Conservation (phyloP, 495 filamentous ascomycete genomes). For the Xylaria bambusicola region DNA sequence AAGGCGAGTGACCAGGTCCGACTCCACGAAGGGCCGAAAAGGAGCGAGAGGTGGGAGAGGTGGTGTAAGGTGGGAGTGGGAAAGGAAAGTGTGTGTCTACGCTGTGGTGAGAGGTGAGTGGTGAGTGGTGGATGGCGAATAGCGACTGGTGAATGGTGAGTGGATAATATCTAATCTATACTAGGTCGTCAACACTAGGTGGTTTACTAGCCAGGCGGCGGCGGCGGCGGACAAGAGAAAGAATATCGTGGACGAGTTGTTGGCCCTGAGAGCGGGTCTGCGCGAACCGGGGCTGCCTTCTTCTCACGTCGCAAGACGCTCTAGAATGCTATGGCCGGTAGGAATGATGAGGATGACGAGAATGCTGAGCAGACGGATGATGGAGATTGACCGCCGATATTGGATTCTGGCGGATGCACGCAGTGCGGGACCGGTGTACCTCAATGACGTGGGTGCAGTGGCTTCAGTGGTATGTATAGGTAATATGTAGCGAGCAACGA, state of each 20-base stretch:
- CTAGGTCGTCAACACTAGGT: no score
- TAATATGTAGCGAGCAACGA: no score
- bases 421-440: neutral
- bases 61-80: neutral
- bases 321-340: no score
- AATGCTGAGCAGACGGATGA: neutral
- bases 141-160: neutral
- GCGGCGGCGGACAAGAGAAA: neutral
- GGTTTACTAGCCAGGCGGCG: no score
- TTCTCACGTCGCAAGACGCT: no score
- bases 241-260: slow-evolving; percentile 7
- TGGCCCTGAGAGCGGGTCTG: slow-evolving; percentile 7
- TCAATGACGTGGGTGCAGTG: neutral
- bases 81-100: no score
- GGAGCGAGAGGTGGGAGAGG: neutral
- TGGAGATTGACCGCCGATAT: neutral
- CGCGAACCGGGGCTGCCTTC: neutral
- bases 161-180: neutral
- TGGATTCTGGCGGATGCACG: neutral
- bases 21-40: no score
- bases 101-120: neutral
- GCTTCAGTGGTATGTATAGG: neutral
- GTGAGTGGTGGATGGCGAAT: neutral
- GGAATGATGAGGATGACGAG: no score
- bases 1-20: neutral